These are phyloP conservation scores for Saccharomyces hybrid DNA, from an alignment of 1,139 yeast species.

Conservation along the genomic window DNA sequence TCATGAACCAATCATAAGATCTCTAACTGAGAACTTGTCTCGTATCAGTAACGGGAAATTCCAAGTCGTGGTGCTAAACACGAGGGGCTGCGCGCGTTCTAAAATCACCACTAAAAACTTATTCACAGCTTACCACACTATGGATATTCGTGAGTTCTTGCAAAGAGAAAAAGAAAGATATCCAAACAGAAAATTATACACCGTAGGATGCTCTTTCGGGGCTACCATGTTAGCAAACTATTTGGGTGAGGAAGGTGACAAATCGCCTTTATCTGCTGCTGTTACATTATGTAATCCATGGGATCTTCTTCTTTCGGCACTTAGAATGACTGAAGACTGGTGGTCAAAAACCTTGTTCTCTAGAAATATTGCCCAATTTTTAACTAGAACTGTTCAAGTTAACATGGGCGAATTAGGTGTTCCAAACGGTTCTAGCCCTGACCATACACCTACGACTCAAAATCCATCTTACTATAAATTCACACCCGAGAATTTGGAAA, in stretches of 20 bases:
- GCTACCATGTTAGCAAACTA: constrained; percentile 72
- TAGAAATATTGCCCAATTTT: constrained; percentile 58
- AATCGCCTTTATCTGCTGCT: constrained; percentile 54
- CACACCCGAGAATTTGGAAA: constrained; percentile 33
- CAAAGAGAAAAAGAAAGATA: constrained; percentile 44
- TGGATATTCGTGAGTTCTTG: constrained; percentile 58
- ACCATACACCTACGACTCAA: constrained; percentile 32
- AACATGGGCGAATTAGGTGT: constrained; percentile 49
- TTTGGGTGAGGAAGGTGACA: constrained; percentile 61
- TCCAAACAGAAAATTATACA: constrained; percentile 68
- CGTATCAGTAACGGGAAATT: constrained; percentile 32
- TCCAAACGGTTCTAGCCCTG: constrained; percentile 23
- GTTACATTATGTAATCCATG: constrained; percentile 71
- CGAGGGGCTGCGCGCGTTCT: constrained; percentile 84
- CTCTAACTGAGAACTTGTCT: constrained; percentile 38
- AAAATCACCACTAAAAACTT: constrained; percentile 66
- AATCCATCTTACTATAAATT: constrained; percentile 27
- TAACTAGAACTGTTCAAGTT: constrained; percentile 53
- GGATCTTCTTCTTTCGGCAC: constrained; percentile 61
- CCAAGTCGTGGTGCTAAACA: constrained; percentile 69
- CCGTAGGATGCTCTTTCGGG: constrained; percentile 85
- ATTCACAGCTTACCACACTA: constrained; percentile 68
- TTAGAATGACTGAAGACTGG: constrained; percentile 44
- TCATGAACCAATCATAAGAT: constrained; percentile 78
- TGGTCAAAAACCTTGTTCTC: constrained; percentile 58